Evolutionary conservation across 1,284 basidiomycete genomes (phyloP), one percentile per base, ranked within the genome.

Genomic region (Ganoderma multipileum): DNA sequence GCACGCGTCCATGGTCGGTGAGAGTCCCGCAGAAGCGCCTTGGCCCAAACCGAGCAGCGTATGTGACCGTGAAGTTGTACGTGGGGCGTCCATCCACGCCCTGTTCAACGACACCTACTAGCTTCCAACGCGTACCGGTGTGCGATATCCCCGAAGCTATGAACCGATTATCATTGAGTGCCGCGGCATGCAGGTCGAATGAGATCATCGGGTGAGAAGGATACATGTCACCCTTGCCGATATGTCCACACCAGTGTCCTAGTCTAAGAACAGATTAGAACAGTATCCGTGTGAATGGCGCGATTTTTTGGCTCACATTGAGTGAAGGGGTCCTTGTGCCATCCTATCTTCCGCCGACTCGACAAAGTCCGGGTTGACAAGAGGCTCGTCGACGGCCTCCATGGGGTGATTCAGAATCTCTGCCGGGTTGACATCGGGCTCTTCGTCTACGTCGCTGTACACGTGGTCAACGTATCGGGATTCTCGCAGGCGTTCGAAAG

Each of bases 121-220:
- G 5, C 12, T 33, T 54, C 59, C 61, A 66, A 18, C 20, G 30
- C 11, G 47, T 57, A 9, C 65, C 52, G 38, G 36, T 47, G 12
- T 50, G 30, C 5, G 58, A 52, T 11, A 30, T n/a, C 2, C 65
- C 61, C 5, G 65, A 54, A 41, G 30, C 44, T 2, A 28, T 30
- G 38, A 66, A 61, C 20, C 54, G 50, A 23, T 44, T 41, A 3
- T 44, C n/a, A 12, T 55, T 44, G 14, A 23, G 18, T 2, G 50
- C 18, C 5, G 64, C 57, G 60, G 39, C 50, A 8, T 62, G 65
- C 9, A 66, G 16, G 7, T 62, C 47, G 23, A 66, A 6, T 1
- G 60, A 41, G 39, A 62, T 36, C 65, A 66, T 66, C 8, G 44
- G 36, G 3, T 55, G 18, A 39, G 26, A 62, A 33, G 65, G 65